Evolutionary conservation across 78 protist genomes (phyloP), one percentile per base, ranked within the genome.

Genomic region (Trichosphaerium sp.): DNA sequence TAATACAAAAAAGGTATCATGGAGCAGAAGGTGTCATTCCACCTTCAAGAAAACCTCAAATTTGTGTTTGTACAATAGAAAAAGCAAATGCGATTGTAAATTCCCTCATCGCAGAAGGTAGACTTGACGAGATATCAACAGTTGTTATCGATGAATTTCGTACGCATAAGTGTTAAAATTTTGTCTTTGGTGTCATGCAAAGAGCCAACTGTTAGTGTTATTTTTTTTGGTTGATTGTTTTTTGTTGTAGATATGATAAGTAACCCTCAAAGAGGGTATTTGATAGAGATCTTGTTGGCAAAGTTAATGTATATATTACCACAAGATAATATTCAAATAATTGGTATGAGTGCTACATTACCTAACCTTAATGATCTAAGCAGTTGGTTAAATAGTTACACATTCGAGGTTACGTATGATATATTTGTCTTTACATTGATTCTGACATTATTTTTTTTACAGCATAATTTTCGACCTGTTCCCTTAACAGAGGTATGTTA

Each of bases 71-170:
- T 60, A 84, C 94, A 3, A 59, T 83, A 29, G 94, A 89, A 35
- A 76, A 74, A 70, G 91, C 88, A 3, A 61, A 51, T 66, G 18
- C 4, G 5, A 15, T 89, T 0, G 55, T 89, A 35, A 63, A 72
- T 39, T 8, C 12, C 1, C 23, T 85, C 47, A 7, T 78, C 26
- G 82, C 43, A 10, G 57, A 66, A 21, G 49, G 63, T 6, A 6
- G 73, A 0, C 18, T 63, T 25, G 40, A 34, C 14, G 77, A 81
- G 54, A 23, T 89, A 39, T 67, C 78, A 59, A 2, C 14, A 8
- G 57, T 80, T 39, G 78, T 79, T 1, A 39, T 74, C 55, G 92
- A 88, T 34, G 92, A 88, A 73, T 5, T 76, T 23, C 88, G 83
- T 67, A 40, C n/a, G n/a, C 6, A 34, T 18, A 44, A 21, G 51